Base-by-base conservation (phyloP, 345 rosid species). In the Melastoma malabathricum region DNA sequence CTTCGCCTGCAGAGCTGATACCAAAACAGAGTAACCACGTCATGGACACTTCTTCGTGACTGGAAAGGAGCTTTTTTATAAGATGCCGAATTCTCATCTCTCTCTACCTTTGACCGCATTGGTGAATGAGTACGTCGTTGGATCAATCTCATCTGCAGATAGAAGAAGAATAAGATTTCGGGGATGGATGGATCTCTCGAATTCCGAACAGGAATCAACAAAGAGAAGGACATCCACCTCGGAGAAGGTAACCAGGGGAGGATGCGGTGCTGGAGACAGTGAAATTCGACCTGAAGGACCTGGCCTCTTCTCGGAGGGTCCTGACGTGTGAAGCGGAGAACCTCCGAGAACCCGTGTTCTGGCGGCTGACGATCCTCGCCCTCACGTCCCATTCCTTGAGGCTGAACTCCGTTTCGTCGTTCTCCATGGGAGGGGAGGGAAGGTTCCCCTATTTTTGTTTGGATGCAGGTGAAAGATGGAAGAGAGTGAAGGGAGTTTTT, bases 191-290 rank as follows among this genome's bases (percentile, higher is more conserved):
- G 13, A 54, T 1, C 15, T n/a, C 13, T 44, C 46, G 20, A 9
- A 19, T 34, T 34, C 41, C 17, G 3, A 13, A 13, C 6, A 13
- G 43, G 16, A 7, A 3, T 22, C 41, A 34, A 8, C 41, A 34
- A 12, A 44, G 7, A 38, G 3, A 17, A 19, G 6, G 51, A 1
- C 13, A 18, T 1, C 31, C 12, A 73, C 83, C 83, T 71, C 67
- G 69, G 50, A 68, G 65, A 52, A 73, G 58, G 66, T 80, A 80
- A 20, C 96, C 93, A 54, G 98, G 98, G 68, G 98, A 92, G 7
- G 99, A 92, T 17, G 90, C 84, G 59, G 97, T 79, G 74, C 95
- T 92, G 48, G 86, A 81, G 69, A 82, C 72, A 78, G 82, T 68
- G 49, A 77, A 57, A 77, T 58, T 67, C 49, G 95, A 70, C 67